phyloP scores from a whole-genome alignment of 208 protist genomes.

The Strigomonas culicis region DNA sequence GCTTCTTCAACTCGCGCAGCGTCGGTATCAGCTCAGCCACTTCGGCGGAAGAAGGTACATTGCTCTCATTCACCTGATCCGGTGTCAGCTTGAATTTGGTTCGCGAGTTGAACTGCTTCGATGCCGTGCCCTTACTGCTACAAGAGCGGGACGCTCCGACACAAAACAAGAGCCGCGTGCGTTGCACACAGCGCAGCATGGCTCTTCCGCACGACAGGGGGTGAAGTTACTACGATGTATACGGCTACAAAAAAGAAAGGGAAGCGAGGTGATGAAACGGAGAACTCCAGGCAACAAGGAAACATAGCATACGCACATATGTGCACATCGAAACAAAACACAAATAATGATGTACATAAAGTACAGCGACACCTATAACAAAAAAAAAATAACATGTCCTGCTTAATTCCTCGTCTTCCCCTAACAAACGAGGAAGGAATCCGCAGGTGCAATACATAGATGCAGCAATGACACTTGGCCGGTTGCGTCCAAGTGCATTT shows the following conservation, averaged over 20 bases:
- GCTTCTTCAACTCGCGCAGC: slow-evolving; percentile 34
- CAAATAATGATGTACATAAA: not conserved
- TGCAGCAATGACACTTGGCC: too few relatives aligned
- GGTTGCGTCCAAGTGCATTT: not conserved
- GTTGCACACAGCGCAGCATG: not conserved
- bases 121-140: too few relatives aligned
- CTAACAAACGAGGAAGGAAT: too few relatives aligned
- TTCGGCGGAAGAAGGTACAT: slow-evolving; percentile 56
- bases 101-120: slow-evolving; percentile 25
- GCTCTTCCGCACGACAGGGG: not conserved
- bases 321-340: too few relatives aligned
- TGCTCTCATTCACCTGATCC: slow-evolving; percentile 55
- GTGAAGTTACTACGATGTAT: not conserved
- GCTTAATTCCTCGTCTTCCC: too few relatives aligned
- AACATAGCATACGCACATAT: not conserved
- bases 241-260: not conserved
- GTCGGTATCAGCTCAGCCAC: slow-evolving; percentile 50
- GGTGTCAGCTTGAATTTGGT: slow-evolving; percentile 40
- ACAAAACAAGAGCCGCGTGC: too few relatives aligned
- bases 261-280: not conserved
- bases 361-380: not conserved
- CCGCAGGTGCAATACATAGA: too few relatives aligned
- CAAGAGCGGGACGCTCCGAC: too few relatives aligned
- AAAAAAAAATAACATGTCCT: too few relatives aligned
- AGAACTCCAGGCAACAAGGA: not conserved